Evolutionary conservation across 2,329 filamentous ascomycete species (phyloP).

Genomic region (Apiospora aurea): DNA sequence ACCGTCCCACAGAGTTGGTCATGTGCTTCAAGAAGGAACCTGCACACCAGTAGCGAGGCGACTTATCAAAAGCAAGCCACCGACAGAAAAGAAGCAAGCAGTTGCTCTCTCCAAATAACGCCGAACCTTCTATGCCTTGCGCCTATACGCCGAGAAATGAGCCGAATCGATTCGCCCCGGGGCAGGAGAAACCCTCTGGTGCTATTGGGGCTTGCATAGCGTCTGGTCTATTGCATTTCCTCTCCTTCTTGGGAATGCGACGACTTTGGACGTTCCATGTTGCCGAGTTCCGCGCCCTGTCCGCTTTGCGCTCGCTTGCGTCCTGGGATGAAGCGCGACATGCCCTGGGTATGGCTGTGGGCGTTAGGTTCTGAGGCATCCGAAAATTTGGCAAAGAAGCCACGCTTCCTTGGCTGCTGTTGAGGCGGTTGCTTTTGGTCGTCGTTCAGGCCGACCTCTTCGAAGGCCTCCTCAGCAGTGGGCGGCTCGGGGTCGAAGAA

Average conservation of each 20-base stretch:
- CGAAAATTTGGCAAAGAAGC: conserved; percentile 83
- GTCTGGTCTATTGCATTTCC: conserved; percentile 36
- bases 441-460: conserved; percentile 88
- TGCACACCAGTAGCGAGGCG: neutral
- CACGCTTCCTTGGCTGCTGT: conserved; percentile 69
- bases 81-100: neutral
- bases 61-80: neutral
- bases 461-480: conserved; percentile 83
- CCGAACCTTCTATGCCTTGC: conserved; percentile 3
- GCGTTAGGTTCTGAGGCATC: conserved; percentile 52
- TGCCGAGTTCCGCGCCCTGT: conserved; percentile 42
- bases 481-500: conserved; percentile 66
- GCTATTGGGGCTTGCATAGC: neutral
- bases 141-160: conserved; percentile 4
- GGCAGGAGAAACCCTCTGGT: neutral
- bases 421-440: conserved; percentile 65
- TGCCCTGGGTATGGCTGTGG: conserved; percentile 35
- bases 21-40: neutral
- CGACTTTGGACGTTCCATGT: conserved; percentile 42
- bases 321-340: conserved; percentile 44
- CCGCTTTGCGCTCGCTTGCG: conserved; percentile 45
- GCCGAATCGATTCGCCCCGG: neutral
- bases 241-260: conserved; percentile 37
- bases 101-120: neutral
- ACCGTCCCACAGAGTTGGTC: neutral